Conservation (phyloP, 208 protist species). For the Tritrichomonas foetus region DNA sequence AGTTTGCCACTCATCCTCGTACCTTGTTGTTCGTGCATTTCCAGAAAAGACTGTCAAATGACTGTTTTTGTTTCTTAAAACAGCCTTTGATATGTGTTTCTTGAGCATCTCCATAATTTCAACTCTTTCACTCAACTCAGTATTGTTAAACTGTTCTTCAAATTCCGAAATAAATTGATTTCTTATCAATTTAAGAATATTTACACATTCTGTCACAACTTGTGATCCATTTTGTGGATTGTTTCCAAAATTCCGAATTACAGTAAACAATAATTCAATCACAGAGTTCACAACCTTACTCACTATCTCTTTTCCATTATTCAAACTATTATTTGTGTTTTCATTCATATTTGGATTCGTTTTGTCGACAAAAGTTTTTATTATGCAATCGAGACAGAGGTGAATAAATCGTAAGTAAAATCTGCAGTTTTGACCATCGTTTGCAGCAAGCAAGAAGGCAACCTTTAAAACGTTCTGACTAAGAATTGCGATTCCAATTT, state of each 20-base stretch:
- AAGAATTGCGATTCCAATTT: neutral
- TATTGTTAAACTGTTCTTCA: neutral
- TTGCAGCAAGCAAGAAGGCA: neutral
- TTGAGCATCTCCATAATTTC: neutral
- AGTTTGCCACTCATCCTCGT: neutral
- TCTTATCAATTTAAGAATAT: too few relatives aligned
- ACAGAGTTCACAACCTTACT: too few relatives aligned
- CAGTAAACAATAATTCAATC: too few relatives aligned
- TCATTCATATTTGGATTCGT: too few relatives aligned
- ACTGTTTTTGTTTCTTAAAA: neutral
- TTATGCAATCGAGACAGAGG: neutral
- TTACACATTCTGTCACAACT: too few relatives aligned
- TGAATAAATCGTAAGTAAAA: neutral
- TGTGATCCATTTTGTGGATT: too few relatives aligned
- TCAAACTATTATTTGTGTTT: too few relatives aligned
- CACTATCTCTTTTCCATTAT: too few relatives aligned
- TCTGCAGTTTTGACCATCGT: neutral
- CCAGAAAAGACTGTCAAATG: neutral
- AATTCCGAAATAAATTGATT: neutral
- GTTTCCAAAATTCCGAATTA: too few relatives aligned
- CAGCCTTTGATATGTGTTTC: neutral
- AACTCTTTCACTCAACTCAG: neutral
- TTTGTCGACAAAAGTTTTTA: too few relatives aligned
- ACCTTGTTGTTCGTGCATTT: neutral
- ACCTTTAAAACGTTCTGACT: neutral